phyloP scores from a whole-genome alignment of 1,139 yeast species.

The Candida gigantensis region DNA sequence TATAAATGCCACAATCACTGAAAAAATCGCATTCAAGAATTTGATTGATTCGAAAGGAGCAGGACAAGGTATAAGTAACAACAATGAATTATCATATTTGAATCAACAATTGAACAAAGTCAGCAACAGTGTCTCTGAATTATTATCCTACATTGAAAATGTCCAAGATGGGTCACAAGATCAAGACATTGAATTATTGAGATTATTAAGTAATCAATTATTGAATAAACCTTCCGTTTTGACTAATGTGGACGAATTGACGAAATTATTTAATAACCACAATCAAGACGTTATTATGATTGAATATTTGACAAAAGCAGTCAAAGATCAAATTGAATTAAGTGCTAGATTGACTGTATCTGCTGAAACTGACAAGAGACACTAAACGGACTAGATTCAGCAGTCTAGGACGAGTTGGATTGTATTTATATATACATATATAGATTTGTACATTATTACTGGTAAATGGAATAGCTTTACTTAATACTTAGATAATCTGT shows the following conservation, averaged over 20 bases:
- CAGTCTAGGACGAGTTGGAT: too few relatives aligned
- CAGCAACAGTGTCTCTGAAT: conserved; percentile 50
- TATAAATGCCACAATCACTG: conserved; percentile 57
- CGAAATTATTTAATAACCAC: conserved; percentile 66
- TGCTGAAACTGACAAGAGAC: conserved; percentile 32
- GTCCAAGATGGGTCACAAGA: conserved; percentile 25
- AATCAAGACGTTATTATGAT: conserved; percentile 82
- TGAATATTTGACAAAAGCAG: conserved; percentile 80
- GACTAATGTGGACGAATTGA: conserved; percentile 58
- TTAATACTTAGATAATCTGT: too few relatives aligned
- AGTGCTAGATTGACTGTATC: conserved; percentile 70
- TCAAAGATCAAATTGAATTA: conserved; percentile 81
- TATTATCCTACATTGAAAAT: conserved; percentile 50
- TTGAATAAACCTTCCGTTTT: conserved; percentile 59
- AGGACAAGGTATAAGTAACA: too few relatives aligned
- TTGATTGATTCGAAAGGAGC: too few relatives aligned
- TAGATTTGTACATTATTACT: too few relatives aligned
- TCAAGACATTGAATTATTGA: conserved; percentile 57
- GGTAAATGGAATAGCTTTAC: too few relatives aligned
- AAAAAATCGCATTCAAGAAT: conserved; percentile 55
- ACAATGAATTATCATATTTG: conserved; percentile 39
- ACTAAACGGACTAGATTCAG: too few relatives aligned
- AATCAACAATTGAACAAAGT: conserved; percentile 58
- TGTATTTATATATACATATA: too few relatives aligned
- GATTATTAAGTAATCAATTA: conserved; percentile 64